Evolutionary conservation across 352 stramenopile species (phyloP).

Genomic region (Pilasporangium apinafurcum): DNA sequence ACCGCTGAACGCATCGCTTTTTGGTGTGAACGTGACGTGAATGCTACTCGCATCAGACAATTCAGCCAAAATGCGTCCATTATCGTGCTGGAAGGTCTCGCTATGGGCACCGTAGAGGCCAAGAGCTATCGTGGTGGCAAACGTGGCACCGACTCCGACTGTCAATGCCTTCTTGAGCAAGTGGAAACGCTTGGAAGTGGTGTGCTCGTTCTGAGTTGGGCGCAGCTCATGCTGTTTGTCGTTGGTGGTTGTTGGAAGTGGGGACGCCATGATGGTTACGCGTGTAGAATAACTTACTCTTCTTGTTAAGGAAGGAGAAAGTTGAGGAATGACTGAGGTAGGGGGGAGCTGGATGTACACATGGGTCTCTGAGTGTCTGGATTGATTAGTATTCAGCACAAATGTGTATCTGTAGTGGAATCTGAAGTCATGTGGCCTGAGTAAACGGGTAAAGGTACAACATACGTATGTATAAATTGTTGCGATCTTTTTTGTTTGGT

Average conservation of each 20-base stretch:
- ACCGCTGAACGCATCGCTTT: background rate
- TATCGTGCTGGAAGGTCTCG: conserved; percentile 7
- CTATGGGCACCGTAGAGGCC: conserved; percentile 14
- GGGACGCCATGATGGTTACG: conserved; percentile 1
- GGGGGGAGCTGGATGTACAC: too few species aligned
- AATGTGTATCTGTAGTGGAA: too few species aligned
- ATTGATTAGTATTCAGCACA: too few species aligned
- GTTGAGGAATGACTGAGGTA: conserved; percentile 3
- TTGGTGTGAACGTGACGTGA: conserved; percentile 8
- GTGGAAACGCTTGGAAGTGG: too few species aligned
- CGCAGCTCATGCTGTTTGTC: background rate
- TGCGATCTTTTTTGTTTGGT: too few species aligned
- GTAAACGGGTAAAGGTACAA: too few species aligned
- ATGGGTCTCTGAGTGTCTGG: too few species aligned
- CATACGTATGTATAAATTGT: too few species aligned
- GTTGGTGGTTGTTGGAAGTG: background rate
- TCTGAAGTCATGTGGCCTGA: too few species aligned
- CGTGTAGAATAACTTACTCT: background rate
- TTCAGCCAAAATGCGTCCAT: background rate
- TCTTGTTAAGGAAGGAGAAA: background rate
- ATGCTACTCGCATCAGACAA: conserved; percentile 1
- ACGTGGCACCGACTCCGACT: conserved; percentile 1
- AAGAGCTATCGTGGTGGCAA: conserved; percentile 1
- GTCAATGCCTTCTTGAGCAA: conserved; percentile 5
- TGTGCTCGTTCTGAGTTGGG: too few species aligned